Evolutionary conservation across 495 filamentous ascomycete species (phyloP).

Genomic region (Articulospora tetracladia): DNA sequence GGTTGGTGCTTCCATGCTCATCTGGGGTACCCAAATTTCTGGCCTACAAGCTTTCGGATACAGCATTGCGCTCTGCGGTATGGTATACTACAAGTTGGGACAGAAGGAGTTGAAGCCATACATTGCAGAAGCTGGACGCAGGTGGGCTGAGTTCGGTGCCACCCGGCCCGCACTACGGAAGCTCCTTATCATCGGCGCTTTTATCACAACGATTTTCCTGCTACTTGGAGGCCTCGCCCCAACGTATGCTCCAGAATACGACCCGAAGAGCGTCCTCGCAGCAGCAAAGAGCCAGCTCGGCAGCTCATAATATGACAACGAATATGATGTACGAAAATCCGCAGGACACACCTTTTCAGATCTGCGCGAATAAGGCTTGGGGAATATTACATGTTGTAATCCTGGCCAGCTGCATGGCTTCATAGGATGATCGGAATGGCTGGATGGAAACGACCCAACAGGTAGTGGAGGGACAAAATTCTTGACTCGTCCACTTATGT

Average conservation of each 20-base stretch:
- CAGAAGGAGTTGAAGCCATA: conserved; percentile 79
- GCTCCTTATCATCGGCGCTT: conserved; percentile 58
- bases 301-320: neutral
- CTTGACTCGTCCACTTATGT: neutral
- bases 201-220: conserved; percentile 65
- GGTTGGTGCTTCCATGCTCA: conserved; percentile 80
- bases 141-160: conserved; percentile 85
- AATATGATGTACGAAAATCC: neutral
- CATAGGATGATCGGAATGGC: neutral
- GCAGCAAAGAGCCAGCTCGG: conserved; percentile 35
- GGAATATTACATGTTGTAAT: conserved; percentile 3
- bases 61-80: conserved; percentile 81
- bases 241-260: conserved; percentile 41
- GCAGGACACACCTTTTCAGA: neutral
- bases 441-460: neutral
- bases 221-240: conserved; percentile 52
- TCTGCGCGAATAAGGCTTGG: neutral
- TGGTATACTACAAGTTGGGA: conserved; percentile 97
- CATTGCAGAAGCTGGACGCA: conserved; percentile 60
- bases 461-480: neutral
- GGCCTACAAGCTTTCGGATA: conserved; percentile 91
- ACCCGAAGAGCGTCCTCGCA: conserved; percentile 39
- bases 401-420: neutral
- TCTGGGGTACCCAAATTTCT: conserved; percentile 83
- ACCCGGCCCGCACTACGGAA: conserved; percentile 72